Conservation (phyloP, 805 yeast species). For the Candida qinlingensis region DNA sequence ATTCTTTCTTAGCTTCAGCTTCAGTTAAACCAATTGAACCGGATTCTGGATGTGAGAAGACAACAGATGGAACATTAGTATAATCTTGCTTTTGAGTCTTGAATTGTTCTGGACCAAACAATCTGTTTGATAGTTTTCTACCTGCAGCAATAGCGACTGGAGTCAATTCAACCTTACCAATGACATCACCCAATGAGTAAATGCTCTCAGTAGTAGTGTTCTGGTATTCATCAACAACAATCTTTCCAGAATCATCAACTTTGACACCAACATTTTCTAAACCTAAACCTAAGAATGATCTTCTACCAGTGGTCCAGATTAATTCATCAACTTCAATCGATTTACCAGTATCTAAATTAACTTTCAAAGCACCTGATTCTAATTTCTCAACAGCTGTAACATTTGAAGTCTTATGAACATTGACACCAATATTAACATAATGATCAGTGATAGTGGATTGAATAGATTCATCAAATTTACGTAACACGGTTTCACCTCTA, state of each 20-base stretch:
- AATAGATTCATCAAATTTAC: constrained; percentile 80
- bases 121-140: constrained; percentile 83
- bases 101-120: constrained; percentile 75
- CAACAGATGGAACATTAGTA: constrained; percentile 84
- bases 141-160: constrained; percentile 99
- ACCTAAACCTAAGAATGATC: constrained; percentile 66
- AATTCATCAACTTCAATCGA: constrained; percentile 67
- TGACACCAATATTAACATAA: constrained; percentile 75
- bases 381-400: constrained; percentile 44
- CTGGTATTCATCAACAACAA: constrained; percentile 85
- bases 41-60: constrained; percentile 97
- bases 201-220: constrained; percentile 66
- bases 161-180: constrained; percentile 88
- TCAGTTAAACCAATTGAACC: constrained; percentile 90
- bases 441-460: constrained; percentile 75
- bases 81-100: constrained; percentile 79
- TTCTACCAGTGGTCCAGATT: constrained; percentile 94
- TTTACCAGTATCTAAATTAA: constrained; percentile 36
- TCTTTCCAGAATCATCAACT: constrained; percentile 52
- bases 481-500: constrained; percentile 85
- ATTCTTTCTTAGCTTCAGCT: constrained; percentile 68
- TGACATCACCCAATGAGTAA: constrained; percentile 90
- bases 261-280: constrained; percentile 72
- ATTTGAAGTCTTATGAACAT: constrained; percentile 65
- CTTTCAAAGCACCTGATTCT: constrained; percentile 43